Base-by-base conservation (phyloP, 129 eudicot genomes). In the Arctium minus region DNA sequence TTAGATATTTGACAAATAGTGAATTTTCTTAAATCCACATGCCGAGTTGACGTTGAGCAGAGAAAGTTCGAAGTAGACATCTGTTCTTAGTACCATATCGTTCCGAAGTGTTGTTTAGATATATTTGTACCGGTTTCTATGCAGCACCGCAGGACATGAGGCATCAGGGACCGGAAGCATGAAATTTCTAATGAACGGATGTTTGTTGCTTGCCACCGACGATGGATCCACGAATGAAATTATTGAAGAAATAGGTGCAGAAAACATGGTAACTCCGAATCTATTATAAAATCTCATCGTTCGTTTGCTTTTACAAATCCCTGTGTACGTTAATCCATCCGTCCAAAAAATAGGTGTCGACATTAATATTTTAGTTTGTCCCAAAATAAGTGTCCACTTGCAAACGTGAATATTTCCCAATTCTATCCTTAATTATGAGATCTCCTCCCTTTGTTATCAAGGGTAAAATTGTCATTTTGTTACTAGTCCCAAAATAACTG, bases 61-160 rank as follows among this genome's bases (percentile, higher is more conserved):
- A 48, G 60, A 48, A 48, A 48, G 60, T 48, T 11, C 17, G 27
- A 70, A 35, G 44, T 56, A 56, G 15, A 46, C 4, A 46, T 46
- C 56, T 3, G 15, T 46, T 29, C 9, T 65, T 1, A 39, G 35
- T 29, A 27, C 70, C 27, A 27, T 13, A 10, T 30, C 5, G 31
- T 42, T 78, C 17, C 6, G 32, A 70, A 35, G 67, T 53, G 15
- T 12, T 13, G 3, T 73, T 30, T 46, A 68, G 56, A 17, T 46
- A 30, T 68, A 7, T 67, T 27, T 80, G 33, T 81, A 22, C n/a
- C 35, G 75, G 33, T 80, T 83, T 30, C 2, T 77, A 65, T 78
- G 89, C 87, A 90, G 94, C 86, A 90, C 94, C 70, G 92, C 94
- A 29, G 94, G 94, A 70, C 89, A 88, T 1, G 94, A 90, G 90